These are phyloP conservation scores for Phyllosticta citrichinensis DNA, from an alignment of 2,329 filamentous ascomycete species.

Conservation along the genomic window DNA sequence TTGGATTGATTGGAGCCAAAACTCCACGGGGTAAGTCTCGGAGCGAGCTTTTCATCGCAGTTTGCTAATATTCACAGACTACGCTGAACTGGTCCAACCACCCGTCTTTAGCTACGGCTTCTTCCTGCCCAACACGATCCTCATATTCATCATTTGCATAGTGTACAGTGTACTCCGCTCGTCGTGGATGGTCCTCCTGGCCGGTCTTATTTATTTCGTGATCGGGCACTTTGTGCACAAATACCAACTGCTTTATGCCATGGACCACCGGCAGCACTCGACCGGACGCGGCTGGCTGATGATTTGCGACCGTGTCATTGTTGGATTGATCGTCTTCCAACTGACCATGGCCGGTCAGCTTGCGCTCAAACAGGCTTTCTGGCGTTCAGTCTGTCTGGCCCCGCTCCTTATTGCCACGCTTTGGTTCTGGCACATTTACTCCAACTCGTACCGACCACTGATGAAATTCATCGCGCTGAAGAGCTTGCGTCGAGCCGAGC, in stretches of 20 bases:
- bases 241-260: constrained; percentile 94
- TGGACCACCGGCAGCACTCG: constrained; percentile 92
- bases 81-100: constrained; percentile 69
- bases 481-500: constrained; percentile 61
- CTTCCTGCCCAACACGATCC: constrained; percentile 81
- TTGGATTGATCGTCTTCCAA: constrained; percentile 83
- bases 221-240: constrained; percentile 88
- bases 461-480: constrained; percentile 87
- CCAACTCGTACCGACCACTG: constrained; percentile 71
- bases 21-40: constrained; percentile 57
- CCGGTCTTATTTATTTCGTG: constrained; percentile 73
- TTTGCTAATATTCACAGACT: constrained; percentile 43
- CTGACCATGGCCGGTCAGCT: constrained; percentile 82
- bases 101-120: constrained; percentile 93
- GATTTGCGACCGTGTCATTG: constrained; percentile 83
- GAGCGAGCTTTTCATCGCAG: neutral
- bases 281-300: constrained; percentile 93
- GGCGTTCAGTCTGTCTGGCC: constrained; percentile 59
- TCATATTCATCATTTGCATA: constrained; percentile 89
- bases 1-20: constrained; percentile 66
- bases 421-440: constrained; percentile 83
- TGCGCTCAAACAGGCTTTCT: constrained; percentile 62
- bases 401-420: constrained; percentile 72
- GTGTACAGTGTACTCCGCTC: constrained; percentile 81
- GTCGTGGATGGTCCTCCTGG: constrained; percentile 71